Evolutionary conservation across 176 grass and related monocot genomes (phyloP), one percentile per base, ranked within the genome.

Genomic region (Phoenix dactylifera): DNA sequence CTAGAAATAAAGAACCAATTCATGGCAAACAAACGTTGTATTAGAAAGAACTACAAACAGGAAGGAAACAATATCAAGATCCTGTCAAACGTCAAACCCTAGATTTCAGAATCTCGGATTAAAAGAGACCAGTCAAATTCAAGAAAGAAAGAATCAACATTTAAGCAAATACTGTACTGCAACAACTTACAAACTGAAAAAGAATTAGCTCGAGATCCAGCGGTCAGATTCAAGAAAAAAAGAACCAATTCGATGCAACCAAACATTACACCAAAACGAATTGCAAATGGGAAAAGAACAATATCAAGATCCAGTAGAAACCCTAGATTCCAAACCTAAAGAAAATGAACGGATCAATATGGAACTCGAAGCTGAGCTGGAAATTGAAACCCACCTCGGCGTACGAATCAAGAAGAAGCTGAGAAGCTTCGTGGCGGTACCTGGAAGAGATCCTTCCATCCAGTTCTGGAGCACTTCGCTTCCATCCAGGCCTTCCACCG

Each of bases 361-460:
- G 12, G 49, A 54, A 58, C 23, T 2, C 28, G 26, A 22, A 5
- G 28, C 48, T 4, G 7, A 3, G 15, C 4, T 54, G 5, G 25
- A 51, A 23, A 57, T 3, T 22, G 3, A 77, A 73, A 60, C 35
- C 7, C 58, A 95, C 87, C 87, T 97, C 75, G 1, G 75, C 28
- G 25, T 75, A 77, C 0, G 87, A 91, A 76, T 90, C 60, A 26
- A 88, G 57, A 56, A 91, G 84, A n/a, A 82, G 81, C 24, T 74
- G 78, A 56, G 78, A 85, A 17, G 85, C 64, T 54, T 72, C 49
- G 64, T 81, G 84, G 50, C 70, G 77, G 55, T 76, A 88, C 26
- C 70, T 67, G 59, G 76, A 54, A 63, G 77, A 69, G 6, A 85
- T 54, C 23, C 59, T 77, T 50, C 87, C 92, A 59, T 97, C 84